Conservation (phyloP, 1,284 basidiomycete species). For the Inonotus obliquus region DNA sequence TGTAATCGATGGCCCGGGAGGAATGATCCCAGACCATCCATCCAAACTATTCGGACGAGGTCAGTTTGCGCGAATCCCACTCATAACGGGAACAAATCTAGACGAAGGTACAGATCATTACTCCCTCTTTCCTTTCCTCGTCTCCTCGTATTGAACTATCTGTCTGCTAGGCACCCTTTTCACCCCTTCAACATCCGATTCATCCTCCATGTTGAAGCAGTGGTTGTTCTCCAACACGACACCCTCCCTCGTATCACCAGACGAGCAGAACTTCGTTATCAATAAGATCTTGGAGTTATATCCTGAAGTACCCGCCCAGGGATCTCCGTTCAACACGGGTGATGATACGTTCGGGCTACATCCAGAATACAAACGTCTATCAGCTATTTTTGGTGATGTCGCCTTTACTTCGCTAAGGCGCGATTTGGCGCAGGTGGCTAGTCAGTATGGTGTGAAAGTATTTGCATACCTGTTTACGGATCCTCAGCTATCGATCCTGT, state of each 20-base stretch:
- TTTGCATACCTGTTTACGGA: conserved; percentile 48
- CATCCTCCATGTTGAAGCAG: conserved; percentile 27
- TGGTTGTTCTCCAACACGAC: conserved; percentile 32
- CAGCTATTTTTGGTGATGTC: conserved; percentile 41
- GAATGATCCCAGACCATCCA: conserved; percentile 39
- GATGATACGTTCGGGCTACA: conserved; percentile 45
- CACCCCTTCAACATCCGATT: conserved; percentile 28
- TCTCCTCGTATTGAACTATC: background rate
- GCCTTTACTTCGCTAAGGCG: conserved; percentile 38
- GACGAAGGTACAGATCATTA: conserved; percentile 38
- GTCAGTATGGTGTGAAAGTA: conserved; percentile 35
- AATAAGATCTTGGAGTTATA: conserved; percentile 40
- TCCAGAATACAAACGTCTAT: conserved; percentile 38
- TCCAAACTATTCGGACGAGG: conserved; percentile 33
- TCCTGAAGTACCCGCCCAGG: conserved; percentile 42
- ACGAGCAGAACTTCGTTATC: conserved; percentile 25
- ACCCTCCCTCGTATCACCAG: conserved; percentile 27
- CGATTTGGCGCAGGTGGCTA: conserved; percentile 37
- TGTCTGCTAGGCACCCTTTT: conserved; percentile 37
- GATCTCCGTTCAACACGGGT: conserved; percentile 47
- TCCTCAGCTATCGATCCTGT: conserved; percentile 25
- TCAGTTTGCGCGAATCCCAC: conserved; percentile 38
- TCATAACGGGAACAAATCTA: conserved; percentile 45
- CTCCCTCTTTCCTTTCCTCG: background rate
- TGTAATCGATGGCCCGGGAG: conserved; percentile 38